Percentiles rank a stretch among this genome's conserved stretches.
phyloP scores from a whole-genome alignment of 2,329 filamentous ascomycete genomes.

The Pestalotiopsis sp. region DNA sequence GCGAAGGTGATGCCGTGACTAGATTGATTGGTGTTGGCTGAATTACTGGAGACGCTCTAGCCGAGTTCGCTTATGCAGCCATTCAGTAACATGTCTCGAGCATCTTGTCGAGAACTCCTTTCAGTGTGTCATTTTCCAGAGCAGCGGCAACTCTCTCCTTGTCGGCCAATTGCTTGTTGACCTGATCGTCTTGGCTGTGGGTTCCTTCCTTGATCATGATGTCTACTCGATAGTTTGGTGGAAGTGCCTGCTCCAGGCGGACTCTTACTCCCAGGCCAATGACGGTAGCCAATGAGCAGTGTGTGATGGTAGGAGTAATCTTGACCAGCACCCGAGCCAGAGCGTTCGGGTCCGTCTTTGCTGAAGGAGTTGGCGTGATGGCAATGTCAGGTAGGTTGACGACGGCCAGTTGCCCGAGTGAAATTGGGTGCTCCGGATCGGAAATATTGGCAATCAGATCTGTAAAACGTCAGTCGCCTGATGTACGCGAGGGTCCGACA shows the following conservation, averaged over 20 bases:
- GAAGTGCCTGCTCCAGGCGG: constrained; percentile 85
- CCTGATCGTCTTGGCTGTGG: constrained; percentile 92
- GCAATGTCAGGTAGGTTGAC: constrained; percentile 94
- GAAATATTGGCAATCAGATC: constrained; percentile 94
- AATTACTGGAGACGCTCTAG: neutral
- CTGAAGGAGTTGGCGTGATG: constrained; percentile 69
- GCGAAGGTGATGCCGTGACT: neutral
- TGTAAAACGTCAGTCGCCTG: constrained; percentile 44
- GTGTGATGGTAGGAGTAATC: constrained; percentile 94
- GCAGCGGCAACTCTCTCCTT: constrained; percentile 96
- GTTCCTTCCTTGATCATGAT: constrained; percentile 94
- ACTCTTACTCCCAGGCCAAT: constrained; percentile 93
- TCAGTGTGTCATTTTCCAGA: constrained; percentile 88
- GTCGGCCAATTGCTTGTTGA: constrained; percentile 95
- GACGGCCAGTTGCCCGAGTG: constrained; percentile 88
- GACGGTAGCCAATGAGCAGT: constrained; percentile 94
- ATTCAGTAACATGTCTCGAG: constrained; percentile 74
- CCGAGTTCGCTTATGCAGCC: neutral
- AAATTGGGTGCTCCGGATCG: constrained; percentile 94
- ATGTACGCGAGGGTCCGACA: constrained; percentile 17
- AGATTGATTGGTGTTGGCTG: neutral
- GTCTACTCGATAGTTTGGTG: constrained; percentile 88
- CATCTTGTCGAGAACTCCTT: constrained; percentile 91
- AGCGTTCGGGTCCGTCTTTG: constrained; percentile 51
- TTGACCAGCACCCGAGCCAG: constrained; percentile 79